Base-by-base conservation (phyloP, 2,329 filamentous ascomycete species). In the Microcyclospora pomicola region DNA sequence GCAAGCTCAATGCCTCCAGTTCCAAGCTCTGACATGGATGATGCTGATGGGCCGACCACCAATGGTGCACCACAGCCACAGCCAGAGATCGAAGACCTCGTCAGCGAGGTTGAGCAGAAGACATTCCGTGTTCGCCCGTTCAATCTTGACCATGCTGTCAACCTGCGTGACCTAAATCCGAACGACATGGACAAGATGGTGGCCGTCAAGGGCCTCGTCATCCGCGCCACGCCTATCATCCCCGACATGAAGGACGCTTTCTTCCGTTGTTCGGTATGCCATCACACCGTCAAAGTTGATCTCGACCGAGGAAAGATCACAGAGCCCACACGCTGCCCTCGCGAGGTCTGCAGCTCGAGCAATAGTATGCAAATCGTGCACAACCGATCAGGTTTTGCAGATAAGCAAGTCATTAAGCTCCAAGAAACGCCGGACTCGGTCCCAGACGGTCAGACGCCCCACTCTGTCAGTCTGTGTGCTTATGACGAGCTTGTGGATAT, bases 201-300 rank as follows among this genome's bases (percentile, higher is more conserved):
- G 48, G 84, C 80, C 48, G 80, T 98, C 62, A 98, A 96, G 63
- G 91, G 91, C 33, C 71, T 98, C 12, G 91, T 98, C 43, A 98
- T 98, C 53, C 79, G 91, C 44, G 82, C 91, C 2, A 96, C 91
- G 0, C 86, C 91, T 1, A 83, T 98, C 47, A 96, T 98, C 47
- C 91, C 91, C 0, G 91, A 98, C 53, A 98, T 98, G 92, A 95
- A 92, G 64, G 84, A 94, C 57, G 91, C 91, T 0, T 95, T 94
- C 65, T 98, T 98, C 74, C 82, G 84, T 46, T 98, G 91, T 64
- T 83, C 85, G 41, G 76, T 88, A 16, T 98, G 91, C 63, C 85
- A 86, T 53, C 85, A 95, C 61, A 88, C 83, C 3, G 76, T 93
- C 43, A 83, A 82, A 45, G 85, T 95, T 38, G 82, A 86, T 40